These are phyloP conservation scores for Alternaria viburni DNA, from an alignment of 2,329 filamentous ascomycete species.

Conservation along the genomic window DNA sequence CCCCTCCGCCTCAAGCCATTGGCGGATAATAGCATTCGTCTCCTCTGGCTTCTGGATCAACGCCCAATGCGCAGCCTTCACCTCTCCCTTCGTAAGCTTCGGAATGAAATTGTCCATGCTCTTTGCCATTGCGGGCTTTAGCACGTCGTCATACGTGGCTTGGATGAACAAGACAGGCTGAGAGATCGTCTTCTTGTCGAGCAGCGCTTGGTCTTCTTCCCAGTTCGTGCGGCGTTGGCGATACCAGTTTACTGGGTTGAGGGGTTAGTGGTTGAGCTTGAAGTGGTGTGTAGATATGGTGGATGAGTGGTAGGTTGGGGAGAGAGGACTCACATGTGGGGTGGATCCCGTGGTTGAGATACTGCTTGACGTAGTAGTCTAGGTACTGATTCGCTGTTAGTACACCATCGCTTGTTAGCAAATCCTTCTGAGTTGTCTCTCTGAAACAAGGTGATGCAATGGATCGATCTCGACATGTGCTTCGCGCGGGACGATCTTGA, in stretches of 20 bases:
- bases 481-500: not conserved
- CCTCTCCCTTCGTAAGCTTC: slow-evolving; percentile 68
- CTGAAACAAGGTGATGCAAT: slow-evolving; percentile 7
- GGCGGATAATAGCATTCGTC: slow-evolving; percentile 71
- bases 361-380: slow-evolving; percentile 78
- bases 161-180: slow-evolving; percentile 73
- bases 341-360: slow-evolving; percentile 72
- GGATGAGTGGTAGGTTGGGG: not conserved
- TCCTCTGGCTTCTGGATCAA: slow-evolving; percentile 74
- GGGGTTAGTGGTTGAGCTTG: not conserved
- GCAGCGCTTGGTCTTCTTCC: slow-evolving; percentile 68
- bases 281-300: not conserved
- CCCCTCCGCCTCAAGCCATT: slow-evolving; percentile 69
- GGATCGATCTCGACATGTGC: not conserved
- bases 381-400: slow-evolving; percentile 61
- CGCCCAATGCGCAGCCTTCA: slow-evolving; percentile 81
- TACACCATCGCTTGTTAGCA: slow-evolving; percentile 8
- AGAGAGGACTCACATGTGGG: slow-evolving; percentile 64
- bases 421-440: slow-evolving; percentile 3
- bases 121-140: slow-evolving; percentile 73
- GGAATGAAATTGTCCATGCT: slow-evolving; percentile 74
- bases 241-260: slow-evolving; percentile 78
- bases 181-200: slow-evolving; percentile 42
- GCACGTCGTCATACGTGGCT: slow-evolving; percentile 72
- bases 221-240: slow-evolving; percentile 74